Percentiles rank a stretch among this genome's conserved stretches.
Evolutionary conservation across 148 eudicot genomes (phyloP).

Genomic region (Persicaria tinctoria): DNA sequence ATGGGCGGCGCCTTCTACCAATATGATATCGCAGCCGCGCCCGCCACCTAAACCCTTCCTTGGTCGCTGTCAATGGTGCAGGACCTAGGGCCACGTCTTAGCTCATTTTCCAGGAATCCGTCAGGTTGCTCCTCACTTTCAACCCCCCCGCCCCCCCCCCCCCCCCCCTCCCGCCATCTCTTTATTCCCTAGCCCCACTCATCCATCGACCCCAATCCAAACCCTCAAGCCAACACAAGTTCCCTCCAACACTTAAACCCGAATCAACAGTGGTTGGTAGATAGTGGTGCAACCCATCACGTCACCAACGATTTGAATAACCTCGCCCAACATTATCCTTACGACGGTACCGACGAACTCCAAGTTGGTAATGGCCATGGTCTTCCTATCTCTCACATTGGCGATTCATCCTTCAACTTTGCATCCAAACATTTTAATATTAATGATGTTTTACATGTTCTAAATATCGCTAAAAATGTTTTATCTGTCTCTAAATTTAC

Average conservation of each 20-base stretch:
- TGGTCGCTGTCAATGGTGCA: background rate
- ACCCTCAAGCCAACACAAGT: background rate
- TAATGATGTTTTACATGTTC: background rate
- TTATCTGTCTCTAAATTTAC: too few species aligned
- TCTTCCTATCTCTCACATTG: background rate
- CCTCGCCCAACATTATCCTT: background rate
- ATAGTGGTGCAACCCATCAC: too few species aligned
- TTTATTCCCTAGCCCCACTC: background rate
- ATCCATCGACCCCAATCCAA: background rate
- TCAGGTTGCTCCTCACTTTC: background rate
- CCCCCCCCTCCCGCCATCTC: background rate
- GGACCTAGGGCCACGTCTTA: background rate
- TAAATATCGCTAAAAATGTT: background rate
- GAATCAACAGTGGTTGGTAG: too few species aligned
- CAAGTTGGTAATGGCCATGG: background rate
- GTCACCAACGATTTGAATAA: background rate
- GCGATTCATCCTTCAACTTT: background rate
- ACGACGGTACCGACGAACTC: background rate
- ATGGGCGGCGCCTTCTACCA: background rate
- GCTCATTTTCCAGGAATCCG: background rate
- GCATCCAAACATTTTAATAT: background rate
- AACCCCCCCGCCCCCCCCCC: too few species aligned
- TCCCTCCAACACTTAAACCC: background rate
- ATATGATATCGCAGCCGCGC: background rate
- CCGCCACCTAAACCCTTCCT: background rate